Percentiles rank a stretch among this genome's conserved stretches.
Evolutionary conservation across 106 monocot species (phyloP).

Genomic region (Dendrobium nobile): DNA sequence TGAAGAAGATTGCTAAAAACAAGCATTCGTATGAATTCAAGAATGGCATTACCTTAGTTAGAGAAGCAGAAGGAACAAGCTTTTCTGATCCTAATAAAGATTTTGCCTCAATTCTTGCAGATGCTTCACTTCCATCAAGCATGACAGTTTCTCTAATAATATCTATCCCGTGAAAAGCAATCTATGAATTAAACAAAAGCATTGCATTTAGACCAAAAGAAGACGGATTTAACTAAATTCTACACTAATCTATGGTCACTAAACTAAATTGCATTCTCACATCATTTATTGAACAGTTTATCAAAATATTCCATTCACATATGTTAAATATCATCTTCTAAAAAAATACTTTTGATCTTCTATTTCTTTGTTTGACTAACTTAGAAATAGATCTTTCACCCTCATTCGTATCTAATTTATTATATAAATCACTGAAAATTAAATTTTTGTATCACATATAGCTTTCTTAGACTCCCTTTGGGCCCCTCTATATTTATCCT

Average conservation of each 20-base stretch:
- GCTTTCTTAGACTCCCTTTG: too few relatives aligned
- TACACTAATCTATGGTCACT: background rate
- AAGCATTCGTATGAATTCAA: background rate
- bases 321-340: too few relatives aligned
- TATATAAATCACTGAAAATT: too few relatives aligned
- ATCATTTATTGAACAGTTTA: too few relatives aligned
- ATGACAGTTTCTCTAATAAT: conserved; percentile 34
- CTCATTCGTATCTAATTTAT: too few relatives aligned
- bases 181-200: conserved; percentile 22
- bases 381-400: too few relatives aligned
- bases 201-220: background rate
- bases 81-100: conserved; percentile 75
- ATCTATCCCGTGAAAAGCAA: conserved; percentile 85
- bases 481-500: too few relatives aligned
- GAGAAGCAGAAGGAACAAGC: conserved; percentile 67
- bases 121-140: conserved; percentile 92
- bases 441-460: too few relatives aligned
- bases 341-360: too few relatives aligned
- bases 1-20: background rate
- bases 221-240: background rate
- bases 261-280: too few relatives aligned
- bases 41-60: conserved; percentile 50
- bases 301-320: too few relatives aligned
- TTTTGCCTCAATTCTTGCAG: conserved; percentile 56
- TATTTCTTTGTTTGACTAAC: too few relatives aligned